These are phyloP conservation scores for Cercospora sp. DNA, from an alignment of 2,329 filamentous ascomycete species.

Conservation along the genomic window DNA sequence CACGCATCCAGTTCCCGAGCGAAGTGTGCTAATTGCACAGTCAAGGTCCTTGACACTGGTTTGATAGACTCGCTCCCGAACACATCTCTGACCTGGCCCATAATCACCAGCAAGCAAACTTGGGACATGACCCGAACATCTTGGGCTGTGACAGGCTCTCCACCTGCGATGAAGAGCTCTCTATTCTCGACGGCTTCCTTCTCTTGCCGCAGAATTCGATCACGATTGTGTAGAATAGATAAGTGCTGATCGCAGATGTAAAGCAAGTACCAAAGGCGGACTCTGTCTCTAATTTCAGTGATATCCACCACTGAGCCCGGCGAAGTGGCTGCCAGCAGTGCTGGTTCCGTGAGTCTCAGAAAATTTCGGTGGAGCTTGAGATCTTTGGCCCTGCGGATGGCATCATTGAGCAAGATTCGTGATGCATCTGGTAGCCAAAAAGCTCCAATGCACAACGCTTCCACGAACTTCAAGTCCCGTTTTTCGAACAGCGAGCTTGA, in stretches of 20 bases:
- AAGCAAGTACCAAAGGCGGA: conserved; percentile 62
- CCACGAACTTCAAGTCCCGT: conserved; percentile 58
- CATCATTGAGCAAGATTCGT: conserved; percentile 62
- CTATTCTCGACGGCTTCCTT: conserved; percentile 60
- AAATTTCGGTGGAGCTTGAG: conserved; percentile 32
- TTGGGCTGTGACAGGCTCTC: conserved; percentile 43
- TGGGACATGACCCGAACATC: conserved; percentile 61
- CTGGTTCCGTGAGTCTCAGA: conserved; percentile 4
- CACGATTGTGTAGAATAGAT: conserved; percentile 61
- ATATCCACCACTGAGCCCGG: conserved; percentile 33
- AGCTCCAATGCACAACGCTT: conserved; percentile 61
- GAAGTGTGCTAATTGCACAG: conserved; percentile 52
- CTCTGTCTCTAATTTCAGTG: conserved; percentile 51
- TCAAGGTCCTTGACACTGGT: conserved; percentile 53
- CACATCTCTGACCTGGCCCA: conserved; percentile 56
- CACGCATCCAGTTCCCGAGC: conserved; percentile 51
- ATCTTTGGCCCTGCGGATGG: conserved; percentile 54
- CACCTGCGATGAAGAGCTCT: conserved; percentile 52
- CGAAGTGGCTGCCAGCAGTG: conserved; percentile 8
- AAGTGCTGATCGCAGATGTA: conserved; percentile 69
- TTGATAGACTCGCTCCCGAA: conserved; percentile 60
- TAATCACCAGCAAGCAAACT: conserved; percentile 59
- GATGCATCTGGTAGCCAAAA: conserved; percentile 65
- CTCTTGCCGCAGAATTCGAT: conserved; percentile 58
- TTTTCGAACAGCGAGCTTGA: conserved; percentile 60